These are phyloP conservation scores for Tetrahymena malaccensis DNA, from an alignment of 73 alveolate species.

Conservation along the genomic window DNA sequence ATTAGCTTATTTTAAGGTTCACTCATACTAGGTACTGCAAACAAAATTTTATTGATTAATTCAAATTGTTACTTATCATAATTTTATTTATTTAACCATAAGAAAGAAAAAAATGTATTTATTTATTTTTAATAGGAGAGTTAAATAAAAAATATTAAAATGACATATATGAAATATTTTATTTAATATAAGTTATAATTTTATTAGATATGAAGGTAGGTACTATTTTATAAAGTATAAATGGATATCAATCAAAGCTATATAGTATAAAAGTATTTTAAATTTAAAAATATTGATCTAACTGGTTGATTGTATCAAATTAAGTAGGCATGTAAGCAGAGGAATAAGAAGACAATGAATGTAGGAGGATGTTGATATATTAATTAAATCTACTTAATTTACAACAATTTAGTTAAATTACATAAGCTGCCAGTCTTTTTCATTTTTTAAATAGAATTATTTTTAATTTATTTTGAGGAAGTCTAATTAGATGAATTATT, in stretches of 20 bases:
- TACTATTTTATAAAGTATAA: background rate
- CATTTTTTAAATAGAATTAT: no score
- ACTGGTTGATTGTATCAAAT: background rate
- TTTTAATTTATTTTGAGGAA: background rate
- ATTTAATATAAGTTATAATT: background rate
- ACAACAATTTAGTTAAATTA: no score
- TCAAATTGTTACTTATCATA: no score
- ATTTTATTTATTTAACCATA: no score
- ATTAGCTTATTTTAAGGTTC: no score
- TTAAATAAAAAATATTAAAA: no score
- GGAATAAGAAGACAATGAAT: background rate
- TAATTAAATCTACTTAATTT: background rate
- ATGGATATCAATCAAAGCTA: background rate
- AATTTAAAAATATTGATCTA: background rate
- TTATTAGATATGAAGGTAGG: background rate
- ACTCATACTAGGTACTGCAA: no score
- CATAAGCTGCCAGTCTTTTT: background rate
- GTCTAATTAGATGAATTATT: background rate
- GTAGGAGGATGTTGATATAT: background rate
- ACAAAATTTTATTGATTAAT: no score
- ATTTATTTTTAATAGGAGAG: no score
- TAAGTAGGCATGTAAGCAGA: background rate
- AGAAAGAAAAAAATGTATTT: no score
- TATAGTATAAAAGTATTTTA: background rate
- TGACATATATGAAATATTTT: background rate